A percentile compares a stretch with the other conserved stretches of the same genome.
Conservation (phyloP, 1,284 basidiomycete species). For the Cryptococcus depauperatus region DNA sequence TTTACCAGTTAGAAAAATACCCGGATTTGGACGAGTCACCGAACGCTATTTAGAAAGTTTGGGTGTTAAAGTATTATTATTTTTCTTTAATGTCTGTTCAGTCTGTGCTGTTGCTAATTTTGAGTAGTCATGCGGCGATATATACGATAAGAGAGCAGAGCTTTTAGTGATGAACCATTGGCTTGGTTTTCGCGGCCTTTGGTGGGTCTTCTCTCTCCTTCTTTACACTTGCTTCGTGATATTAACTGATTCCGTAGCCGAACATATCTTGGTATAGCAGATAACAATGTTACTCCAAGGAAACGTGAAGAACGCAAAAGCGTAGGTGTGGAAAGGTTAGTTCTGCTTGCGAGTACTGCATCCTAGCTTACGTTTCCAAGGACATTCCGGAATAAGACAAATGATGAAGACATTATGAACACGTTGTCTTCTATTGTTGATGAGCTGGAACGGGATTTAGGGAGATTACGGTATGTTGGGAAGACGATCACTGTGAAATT, state of each 20-base stretch:
- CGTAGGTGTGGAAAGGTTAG: constrained; percentile 75
- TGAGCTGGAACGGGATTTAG: constrained; percentile 72
- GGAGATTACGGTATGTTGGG: constrained; percentile 45
- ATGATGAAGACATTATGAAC: constrained; percentile 58
- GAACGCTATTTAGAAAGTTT: constrained; percentile 77
- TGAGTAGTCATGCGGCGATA: constrained; percentile 72
- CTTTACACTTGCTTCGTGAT: neutral
- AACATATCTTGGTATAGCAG: constrained; percentile 74
- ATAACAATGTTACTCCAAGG: constrained; percentile 66
- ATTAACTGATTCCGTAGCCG: constrained; percentile 30
- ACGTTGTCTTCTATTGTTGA: constrained; percentile 70
- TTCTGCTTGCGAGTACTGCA: neutral
- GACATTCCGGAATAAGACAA: constrained; percentile 62
- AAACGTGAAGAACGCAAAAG: constrained; percentile 75
- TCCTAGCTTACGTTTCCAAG: constrained; percentile 43
- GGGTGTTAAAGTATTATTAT: constrained; percentile 60
- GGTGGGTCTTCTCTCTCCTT: constrained; percentile 39
- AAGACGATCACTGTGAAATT: constrained; percentile 45
- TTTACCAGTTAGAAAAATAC: constrained; percentile 51
- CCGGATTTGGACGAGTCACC: constrained; percentile 78
- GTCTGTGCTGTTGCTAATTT: constrained; percentile 5
- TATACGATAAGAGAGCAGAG: constrained; percentile 61
- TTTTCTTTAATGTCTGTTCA: too few relatives aligned
- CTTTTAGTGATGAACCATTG: constrained; percentile 76
- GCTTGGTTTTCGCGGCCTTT: constrained; percentile 64